Evolutionary conservation across 345 rosid genomes (phyloP).

Genomic region (Syzygium jambos): DNA sequence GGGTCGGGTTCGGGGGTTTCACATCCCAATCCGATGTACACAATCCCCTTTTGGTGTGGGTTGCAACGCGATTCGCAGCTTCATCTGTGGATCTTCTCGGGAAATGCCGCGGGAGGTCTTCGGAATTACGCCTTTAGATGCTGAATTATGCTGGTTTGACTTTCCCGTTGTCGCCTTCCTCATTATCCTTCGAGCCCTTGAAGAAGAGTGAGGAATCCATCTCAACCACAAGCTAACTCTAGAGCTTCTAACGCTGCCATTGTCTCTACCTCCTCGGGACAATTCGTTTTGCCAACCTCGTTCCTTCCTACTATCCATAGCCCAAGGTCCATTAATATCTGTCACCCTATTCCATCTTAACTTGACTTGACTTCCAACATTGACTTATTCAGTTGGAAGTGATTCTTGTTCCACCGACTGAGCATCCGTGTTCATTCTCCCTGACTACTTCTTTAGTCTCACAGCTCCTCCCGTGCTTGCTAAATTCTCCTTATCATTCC

Average conservation of each 20-base stretch:
- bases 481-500: not conserved
- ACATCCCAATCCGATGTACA: not conserved
- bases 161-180: not conserved
- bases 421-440: not conserved
- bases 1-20: not conserved
- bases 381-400: not conserved
- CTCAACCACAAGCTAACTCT: not conserved
- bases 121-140: not conserved
- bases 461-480: not conserved
- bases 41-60: not conserved
- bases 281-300: not conserved
- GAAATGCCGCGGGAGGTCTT: not conserved
- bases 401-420: not conserved
- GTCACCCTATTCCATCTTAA: not conserved
- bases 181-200: not conserved
- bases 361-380: not conserved
- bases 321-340: not conserved
- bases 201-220: not conserved
- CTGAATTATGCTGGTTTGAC: not conserved
- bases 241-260: not conserved
- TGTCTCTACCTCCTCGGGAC: not conserved
- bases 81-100: not conserved
- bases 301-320: not conserved
- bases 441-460: not conserved
- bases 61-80: not conserved